phyloP scores from a whole-genome alignment of 1,284 basidiomycete species.

The Tilletia caries region DNA sequence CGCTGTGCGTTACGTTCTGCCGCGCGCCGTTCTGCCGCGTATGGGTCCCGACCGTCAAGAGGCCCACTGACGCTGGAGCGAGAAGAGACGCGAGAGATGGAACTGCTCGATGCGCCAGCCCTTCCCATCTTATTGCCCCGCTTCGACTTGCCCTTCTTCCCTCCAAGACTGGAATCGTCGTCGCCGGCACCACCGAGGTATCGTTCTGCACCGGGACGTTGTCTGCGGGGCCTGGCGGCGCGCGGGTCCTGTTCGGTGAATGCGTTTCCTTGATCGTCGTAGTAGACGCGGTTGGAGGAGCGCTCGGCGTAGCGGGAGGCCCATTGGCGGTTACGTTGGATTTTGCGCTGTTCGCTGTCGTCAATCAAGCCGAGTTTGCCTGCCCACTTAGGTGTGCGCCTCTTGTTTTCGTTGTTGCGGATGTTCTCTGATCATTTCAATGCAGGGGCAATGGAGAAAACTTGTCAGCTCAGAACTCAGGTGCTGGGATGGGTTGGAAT shows the following conservation, averaged over 20 bases:
- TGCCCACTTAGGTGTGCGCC: conserved; percentile 42
- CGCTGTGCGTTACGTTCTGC: not conserved
- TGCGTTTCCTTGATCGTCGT: conserved; percentile 37
- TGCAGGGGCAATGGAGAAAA: too few species aligned
- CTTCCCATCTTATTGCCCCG: not conserved
- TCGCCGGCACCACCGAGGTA: not conserved
- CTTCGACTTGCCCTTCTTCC: not conserved
- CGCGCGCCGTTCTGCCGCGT: not conserved
- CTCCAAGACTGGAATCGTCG: not conserved
- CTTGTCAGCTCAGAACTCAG: not conserved
- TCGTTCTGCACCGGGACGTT: not conserved
- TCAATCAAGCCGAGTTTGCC: conserved; percentile 38
- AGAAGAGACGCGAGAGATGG: conserved; percentile 8
- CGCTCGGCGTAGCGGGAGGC: conserved; percentile 32
- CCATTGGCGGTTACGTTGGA: conserved; percentile 33
- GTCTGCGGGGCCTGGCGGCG: not conserved
- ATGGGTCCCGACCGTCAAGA: not conserved
- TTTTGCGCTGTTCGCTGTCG: conserved; percentile 25
- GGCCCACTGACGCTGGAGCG: not conserved
- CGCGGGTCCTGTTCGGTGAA: conserved; percentile 10
- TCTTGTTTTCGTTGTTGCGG: conserved; percentile 39
- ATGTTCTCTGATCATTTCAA: conserved; percentile 26
- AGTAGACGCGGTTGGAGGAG: conserved; percentile 24
- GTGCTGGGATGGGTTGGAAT: not conserved
- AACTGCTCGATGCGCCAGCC: not conserved